A percentile compares a stretch with the other conserved stretches of the same genome.
Conservation (phyloP, 192 early-diverging fungal genomes). For the Funneliformis geosporum region DNA sequence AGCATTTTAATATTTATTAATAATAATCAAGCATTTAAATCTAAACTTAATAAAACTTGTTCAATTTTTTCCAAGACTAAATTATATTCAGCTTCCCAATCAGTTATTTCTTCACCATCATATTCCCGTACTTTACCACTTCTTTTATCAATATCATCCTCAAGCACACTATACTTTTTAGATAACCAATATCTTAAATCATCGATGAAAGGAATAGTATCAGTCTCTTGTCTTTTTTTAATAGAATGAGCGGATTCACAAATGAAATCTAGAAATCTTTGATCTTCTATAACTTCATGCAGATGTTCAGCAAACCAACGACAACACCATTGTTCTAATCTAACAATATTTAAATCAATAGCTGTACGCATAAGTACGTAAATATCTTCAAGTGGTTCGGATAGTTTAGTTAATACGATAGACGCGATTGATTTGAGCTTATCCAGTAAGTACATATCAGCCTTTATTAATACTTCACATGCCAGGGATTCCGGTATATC, state of each 20-base stretch:
- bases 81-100: constrained; percentile 39
- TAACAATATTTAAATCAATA: constrained; percentile 47
- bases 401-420: constrained; percentile 40
- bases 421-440: constrained; percentile 46
- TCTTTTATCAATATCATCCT: constrained; percentile 34
- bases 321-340: constrained; percentile 49
- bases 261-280: constrained; percentile 41
- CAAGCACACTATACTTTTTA: constrained; percentile 36
- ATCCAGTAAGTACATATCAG: constrained; percentile 52
- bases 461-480: constrained; percentile 45
- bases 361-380: constrained; percentile 39
- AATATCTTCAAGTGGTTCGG: constrained; percentile 33
- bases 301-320: constrained; percentile 48
- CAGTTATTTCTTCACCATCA: constrained; percentile 29
- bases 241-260: constrained; percentile 44
- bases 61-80: constrained; percentile 44
- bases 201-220: constrained; percentile 57
- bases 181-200: constrained; percentile 52
- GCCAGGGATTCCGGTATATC: constrained; percentile 32
- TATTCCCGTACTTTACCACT: constrained; percentile 39
- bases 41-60: constrained; percentile 42
- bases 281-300: constrained; percentile 31
- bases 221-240: constrained; percentile 45
- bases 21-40: constrained; percentile 40
- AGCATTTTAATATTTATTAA: no score